Evolutionary conservation across 495 filamentous ascomycete species (phyloP), one percentile per base, ranked within the genome.

Genomic region (Thermochaetoides thermophila): DNA sequence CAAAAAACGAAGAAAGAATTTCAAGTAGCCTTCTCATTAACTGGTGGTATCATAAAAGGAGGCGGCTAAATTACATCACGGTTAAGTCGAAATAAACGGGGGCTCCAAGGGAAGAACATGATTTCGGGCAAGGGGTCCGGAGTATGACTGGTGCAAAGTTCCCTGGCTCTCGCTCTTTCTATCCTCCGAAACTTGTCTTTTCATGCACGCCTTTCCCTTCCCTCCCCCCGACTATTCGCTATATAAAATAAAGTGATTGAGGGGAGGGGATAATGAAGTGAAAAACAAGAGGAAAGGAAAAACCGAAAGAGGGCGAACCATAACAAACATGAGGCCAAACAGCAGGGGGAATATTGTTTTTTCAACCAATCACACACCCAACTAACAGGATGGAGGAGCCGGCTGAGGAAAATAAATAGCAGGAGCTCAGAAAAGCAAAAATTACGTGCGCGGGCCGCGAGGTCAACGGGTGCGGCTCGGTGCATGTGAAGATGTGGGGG

Each of bases 51-150:
- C 54, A 55, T 55, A 45, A 48, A 48, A 49, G 47, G 48, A n/a
- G 46, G 44, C 32, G 50, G 39, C 52, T 45, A 51, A 57, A 63
- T 64, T 64, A 64, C 54, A 64, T 61, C 56, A 46, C 53, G 49
- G 48, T 52, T 60, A 60, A 43, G 39, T 42, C 32, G 25, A 34
- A 50, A 40, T 37, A 41, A 40, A 43, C 30, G 42, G 35, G 29
- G 29, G 38, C 36, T 19, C 35, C 22, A 41, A 49, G 40, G 23
- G 18, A 24, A 34, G 24, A 26, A 31, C 9, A 12, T 4, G 18
- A 21, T 29, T 25, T n/a, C n/a, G n/a, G n/a, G n/a, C n/a, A n/a
- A n/a, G n/a, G n/a, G n/a, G n/a, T n/a, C n/a, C n/a, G n/a, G n/a
- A n/a, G n/a, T n/a, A n/a, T n/a, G n/a, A n/a, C n/a, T n/a, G n/a